These are phyloP conservation scores for Alternaria sp. DNA, from an alignment of 2,329 filamentous ascomycete genomes.

Conservation along the genomic window DNA sequence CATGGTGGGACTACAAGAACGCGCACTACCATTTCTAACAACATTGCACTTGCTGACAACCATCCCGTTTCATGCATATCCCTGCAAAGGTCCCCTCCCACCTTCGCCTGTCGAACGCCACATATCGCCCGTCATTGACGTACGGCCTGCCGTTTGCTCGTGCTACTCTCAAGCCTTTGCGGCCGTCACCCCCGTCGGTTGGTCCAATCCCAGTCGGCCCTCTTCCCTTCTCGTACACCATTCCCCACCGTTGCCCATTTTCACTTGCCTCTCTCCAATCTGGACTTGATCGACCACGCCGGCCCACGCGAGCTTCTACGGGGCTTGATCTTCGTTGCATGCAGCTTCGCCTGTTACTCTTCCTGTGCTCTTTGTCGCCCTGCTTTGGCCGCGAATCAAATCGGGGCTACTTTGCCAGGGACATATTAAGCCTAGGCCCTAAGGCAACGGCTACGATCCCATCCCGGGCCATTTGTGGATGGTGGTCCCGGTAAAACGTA, in stretches of 20 bases:
- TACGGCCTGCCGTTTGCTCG: constrained; percentile 46
- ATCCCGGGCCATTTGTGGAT: constrained; percentile 45
- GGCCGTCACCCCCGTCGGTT: constrained; percentile 43
- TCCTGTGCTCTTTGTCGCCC: constrained; percentile 41
- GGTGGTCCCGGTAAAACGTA: constrained; percentile 44
- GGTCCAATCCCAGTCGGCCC: constrained; percentile 44
- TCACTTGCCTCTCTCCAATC: constrained; percentile 39
- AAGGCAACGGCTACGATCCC: constrained; percentile 45
- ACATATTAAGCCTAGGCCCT: constrained; percentile 45
- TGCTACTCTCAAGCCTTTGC: constrained; percentile 40
- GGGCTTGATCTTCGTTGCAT: constrained; percentile 48
- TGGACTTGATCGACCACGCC: constrained; percentile 46
- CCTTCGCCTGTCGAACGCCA: constrained; percentile 46
- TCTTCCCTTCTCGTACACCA: constrained; percentile 49
- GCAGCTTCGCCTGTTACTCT: constrained; percentile 38
- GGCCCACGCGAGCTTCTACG: constrained; percentile 46
- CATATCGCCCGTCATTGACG: constrained; percentile 47
- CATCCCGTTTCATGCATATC: constrained; percentile 46
- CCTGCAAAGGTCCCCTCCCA: constrained; percentile 41
- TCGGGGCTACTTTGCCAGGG: constrained; percentile 40
- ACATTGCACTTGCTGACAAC: constrained; percentile 43
- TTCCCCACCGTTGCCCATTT: constrained; percentile 43
- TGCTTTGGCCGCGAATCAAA: constrained; percentile 49
- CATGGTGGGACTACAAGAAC: constrained; percentile 45
- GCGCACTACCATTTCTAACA: constrained; percentile 34